Percentiles rank a stretch among this genome's conserved stretches.
Evolutionary conservation across 768 basidiomycete genomes (phyloP).

Genomic region (Tephrocybe rancida): DNA sequence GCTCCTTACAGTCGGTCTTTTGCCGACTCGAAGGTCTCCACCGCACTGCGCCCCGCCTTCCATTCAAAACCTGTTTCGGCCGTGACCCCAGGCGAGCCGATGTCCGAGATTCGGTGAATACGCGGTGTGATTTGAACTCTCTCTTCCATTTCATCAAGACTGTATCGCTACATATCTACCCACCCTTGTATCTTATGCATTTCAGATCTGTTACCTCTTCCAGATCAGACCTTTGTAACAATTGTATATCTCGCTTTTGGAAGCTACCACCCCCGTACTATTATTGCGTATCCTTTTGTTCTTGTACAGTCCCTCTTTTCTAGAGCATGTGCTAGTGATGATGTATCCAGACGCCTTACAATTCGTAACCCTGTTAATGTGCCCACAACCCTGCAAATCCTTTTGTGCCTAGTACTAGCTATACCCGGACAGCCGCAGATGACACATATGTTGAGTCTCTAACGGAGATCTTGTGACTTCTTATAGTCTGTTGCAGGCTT

Average conservation of each 20-base stretch:
- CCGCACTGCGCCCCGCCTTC: conserved; percentile 36
- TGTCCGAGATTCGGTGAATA: not conserved
- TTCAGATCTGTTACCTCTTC: too few species aligned
- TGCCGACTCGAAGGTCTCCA: conserved; percentile 33
- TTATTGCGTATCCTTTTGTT: too few species aligned
- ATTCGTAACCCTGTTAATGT: too few species aligned
- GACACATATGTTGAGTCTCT: too few species aligned
- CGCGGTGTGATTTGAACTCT: not conserved
- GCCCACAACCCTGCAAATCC: not conserved
- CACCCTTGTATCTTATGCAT: not conserved
- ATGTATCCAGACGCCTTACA: too few species aligned
- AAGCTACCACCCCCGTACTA: too few species aligned
- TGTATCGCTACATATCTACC: not conserved
- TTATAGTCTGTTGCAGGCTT: not conserved
- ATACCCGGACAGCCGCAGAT: too few species aligned
- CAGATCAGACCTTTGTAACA: too few species aligned
- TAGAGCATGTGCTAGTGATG: too few species aligned
- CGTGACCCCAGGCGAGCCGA: not conserved
- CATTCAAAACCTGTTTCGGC: conserved; percentile 9
- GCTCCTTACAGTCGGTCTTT: conserved; percentile 31
- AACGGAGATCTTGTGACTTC: not conserved
- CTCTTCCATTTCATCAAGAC: not conserved
- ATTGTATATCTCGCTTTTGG: too few species aligned
- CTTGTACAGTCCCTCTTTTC: too few species aligned
- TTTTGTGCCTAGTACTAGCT: too few species aligned